Evolutionary conservation across 805 yeast species (phyloP).

Genomic region (Nadsonia fulvescens): DNA sequence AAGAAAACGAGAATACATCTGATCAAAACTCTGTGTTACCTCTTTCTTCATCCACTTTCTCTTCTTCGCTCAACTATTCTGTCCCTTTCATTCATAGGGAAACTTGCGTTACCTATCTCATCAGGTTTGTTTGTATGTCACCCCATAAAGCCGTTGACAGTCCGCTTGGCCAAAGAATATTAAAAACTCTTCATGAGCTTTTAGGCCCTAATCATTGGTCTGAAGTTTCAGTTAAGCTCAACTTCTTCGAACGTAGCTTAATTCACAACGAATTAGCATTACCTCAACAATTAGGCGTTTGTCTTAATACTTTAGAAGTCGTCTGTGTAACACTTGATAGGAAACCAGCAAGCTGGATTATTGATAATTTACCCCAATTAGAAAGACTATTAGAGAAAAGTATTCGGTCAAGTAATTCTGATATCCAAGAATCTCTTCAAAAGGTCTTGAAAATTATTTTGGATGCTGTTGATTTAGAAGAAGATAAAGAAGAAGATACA

Average conservation of each 20-base stretch:
- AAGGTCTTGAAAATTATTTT: constrained; percentile 55
- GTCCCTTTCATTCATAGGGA: constrained; percentile 72
- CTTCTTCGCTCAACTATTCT: constrained; percentile 31
- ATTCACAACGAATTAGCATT: constrained; percentile 62
- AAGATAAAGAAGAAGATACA: constrained; percentile 29
- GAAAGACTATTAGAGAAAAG: constrained; percentile 66
- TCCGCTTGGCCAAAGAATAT: constrained; percentile 63
- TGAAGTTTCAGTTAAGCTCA: constrained; percentile 70
- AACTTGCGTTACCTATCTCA: constrained; percentile 75
- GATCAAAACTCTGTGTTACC: constrained; percentile 23
- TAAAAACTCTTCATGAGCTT: constrained; percentile 57
- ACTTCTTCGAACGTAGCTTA: constrained; percentile 75
- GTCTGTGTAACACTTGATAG: constrained; percentile 66
- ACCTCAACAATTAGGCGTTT: constrained; percentile 42
- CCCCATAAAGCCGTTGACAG: constrained; percentile 73
- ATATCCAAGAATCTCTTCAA: constrained; percentile 60
- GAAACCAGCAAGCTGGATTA: constrained; percentile 63
- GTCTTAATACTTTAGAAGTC: constrained; percentile 83
- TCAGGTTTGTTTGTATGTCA: constrained; percentile 73
- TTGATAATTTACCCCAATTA: constrained; percentile 47
- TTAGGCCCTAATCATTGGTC: constrained; percentile 66
- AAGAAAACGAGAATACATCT: constrained; percentile 11
- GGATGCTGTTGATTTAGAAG: constrained; percentile 38
- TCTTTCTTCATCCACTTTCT: too few species aligned
- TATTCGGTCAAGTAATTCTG: constrained; percentile 65